Evolutionary conservation across 139 green algal genomes (phyloP), one percentile per base, ranked within the genome.

Genomic region (Tetratostichococcus sp.): DNA sequence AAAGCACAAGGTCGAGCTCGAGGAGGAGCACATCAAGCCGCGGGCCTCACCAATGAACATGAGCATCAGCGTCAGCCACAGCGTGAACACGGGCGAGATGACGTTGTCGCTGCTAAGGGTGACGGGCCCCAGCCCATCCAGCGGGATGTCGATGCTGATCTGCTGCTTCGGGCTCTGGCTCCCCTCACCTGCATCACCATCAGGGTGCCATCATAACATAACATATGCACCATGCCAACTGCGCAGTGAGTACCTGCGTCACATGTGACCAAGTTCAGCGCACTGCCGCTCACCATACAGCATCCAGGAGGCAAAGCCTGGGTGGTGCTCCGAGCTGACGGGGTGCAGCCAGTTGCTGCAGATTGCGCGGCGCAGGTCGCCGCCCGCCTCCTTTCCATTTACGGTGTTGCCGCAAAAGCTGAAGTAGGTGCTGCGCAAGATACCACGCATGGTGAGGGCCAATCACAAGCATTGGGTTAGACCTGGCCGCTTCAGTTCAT

Each of bases 61-160:
- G 19, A 83, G 65, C 16, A 96, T 68, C 22, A 97, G 77, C 0
- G 92, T 97, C 58, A 95, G 77, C 92, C 92, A 97, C 69, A 94
- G 77, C 2, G 80, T 91, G 70, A 94, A 87, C 28, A 97, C 89
- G 0, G 92, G 92, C 21, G 83, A 91, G 32, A 97, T 89, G 1
- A 88, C 72, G 23, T 83, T 72, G 30, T 73, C 79, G 1, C 71
- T 79, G 0, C 74, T 70, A 17, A 89, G 76, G 19, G 22, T 28
- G 58, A 82, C 69, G 26, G 72, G 25, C 33, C 84, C 77, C 19
- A 65, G 2, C 8, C 80, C 84, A 30, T 88, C 83, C 31, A 82
- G 32, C 4, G 82, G 83, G 14, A 83, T 76, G 71, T 85, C 80
- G 2, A 86, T 73, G 2, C 32, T 71, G 28, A 85, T 71, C 67